Evolutionary conservation across 2,329 filamentous ascomycete genomes (phyloP), one percentile per base, ranked within the genome.

Genomic region (Aspergillus transmontanensis): DNA sequence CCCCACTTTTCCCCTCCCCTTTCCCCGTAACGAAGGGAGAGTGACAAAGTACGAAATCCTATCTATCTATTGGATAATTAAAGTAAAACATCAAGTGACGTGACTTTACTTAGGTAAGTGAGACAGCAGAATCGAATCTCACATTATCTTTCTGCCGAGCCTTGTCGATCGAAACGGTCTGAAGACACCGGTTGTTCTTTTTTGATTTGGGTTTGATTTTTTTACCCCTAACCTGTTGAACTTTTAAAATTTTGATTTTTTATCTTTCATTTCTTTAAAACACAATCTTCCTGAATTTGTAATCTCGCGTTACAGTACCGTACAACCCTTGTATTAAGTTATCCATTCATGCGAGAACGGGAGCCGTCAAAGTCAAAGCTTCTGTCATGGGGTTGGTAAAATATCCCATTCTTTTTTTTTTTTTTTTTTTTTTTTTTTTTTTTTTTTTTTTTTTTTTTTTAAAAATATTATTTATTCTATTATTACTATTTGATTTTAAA

Each of bases 131-230:
- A 64, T 59, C 54, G 56, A 61, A 64, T 62, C 62, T 64, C 59
- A 64, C 59, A 59, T 51, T 55, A 23, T 50, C 36, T 53, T 39
- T 58, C 46, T 55, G 32, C 32, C n/a, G 51, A 55, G 51, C 34
- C 21, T 39, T 59, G 65, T 64, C 61, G 68, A 69, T 68, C 68
- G 58, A 67, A 69, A 59, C 66, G 68, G 65, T 62, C 26, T 61
- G 51, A 61, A 59, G 51, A 57, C 41, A 50, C 43, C 26, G 36
- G 43, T 34, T 36, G 14, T 55, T 39, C n/a, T 53, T 23, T 54
- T 54, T 34, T 53, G 34, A 34, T 16, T 53, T 34, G 6, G 16
- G 3, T 21, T 53, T 21, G 16, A 19, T 16, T 26, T 14, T 6
- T 23, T 46, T 46, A 23, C 43, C n/a, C 43, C 43, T 21, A 23